Conservation (phyloP, 2,329 filamentous ascomycete species). For the Hypoxylon sp. region DNA sequence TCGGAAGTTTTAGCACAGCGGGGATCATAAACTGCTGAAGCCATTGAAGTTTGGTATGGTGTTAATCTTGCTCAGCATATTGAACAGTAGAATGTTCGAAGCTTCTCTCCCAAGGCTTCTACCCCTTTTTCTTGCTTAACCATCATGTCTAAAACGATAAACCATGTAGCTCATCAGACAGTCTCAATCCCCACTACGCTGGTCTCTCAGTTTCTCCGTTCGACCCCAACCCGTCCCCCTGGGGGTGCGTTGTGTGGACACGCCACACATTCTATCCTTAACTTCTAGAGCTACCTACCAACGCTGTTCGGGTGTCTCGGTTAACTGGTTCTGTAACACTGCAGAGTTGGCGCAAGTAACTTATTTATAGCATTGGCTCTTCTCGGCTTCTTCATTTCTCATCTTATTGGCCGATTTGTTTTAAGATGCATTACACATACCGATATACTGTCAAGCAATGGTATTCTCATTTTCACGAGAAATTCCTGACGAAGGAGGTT, state of each 20-base stretch:
- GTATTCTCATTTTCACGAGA: conserved; percentile 1
- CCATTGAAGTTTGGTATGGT: conserved; percentile 27
- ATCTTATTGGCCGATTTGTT: conserved; percentile 36
- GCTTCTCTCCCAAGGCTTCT: conserved; percentile 16
- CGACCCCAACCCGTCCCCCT: conserved; percentile 36
- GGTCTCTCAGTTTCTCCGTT: conserved; percentile 31
- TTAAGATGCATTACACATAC: conserved; percentile 30
- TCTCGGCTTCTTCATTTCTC: conserved; percentile 5
- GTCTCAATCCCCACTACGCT: conserved; percentile 16
- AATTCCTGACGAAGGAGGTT: background rate
- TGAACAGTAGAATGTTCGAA: conserved; percentile 16
- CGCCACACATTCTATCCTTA: conserved; percentile 18
- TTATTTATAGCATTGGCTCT: conserved; percentile 41
- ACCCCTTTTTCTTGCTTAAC: conserved; percentile 16
- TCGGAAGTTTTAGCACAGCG: conserved; percentile 36
- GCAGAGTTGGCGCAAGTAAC: conserved; percentile 25
- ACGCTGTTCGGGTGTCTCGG: conserved; percentile 38
- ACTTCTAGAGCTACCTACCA: conserved; percentile 29
- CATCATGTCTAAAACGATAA: background rate
- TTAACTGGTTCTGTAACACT: conserved; percentile 35
- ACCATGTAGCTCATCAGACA: conserved; percentile 27
- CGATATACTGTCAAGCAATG: background rate
- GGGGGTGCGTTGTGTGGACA: conserved; percentile 16
- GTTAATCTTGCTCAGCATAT: conserved; percentile 9
- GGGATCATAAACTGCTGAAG: conserved; percentile 33